Conservation (phyloP, 768 basidiomycete species). For the Mycena indigotica region DNA sequence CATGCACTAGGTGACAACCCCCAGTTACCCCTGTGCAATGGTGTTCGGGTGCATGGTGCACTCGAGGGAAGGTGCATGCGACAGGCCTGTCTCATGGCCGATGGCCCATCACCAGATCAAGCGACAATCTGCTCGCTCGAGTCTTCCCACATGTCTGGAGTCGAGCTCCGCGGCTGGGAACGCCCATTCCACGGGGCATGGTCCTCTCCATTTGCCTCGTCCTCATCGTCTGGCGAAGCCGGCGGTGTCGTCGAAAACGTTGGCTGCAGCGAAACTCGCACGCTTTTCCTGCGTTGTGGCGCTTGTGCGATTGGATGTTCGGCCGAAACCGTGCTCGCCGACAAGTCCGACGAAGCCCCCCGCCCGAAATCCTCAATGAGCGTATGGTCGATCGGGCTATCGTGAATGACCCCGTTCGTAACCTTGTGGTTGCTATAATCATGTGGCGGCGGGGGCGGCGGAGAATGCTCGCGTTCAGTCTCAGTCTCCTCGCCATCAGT, state of each 20-base stretch:
- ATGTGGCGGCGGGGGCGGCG: constrained; percentile 21
- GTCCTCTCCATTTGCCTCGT: constrained; percentile 31
- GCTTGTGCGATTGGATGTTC: constrained; percentile 26
- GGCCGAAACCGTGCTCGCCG: constrained; percentile 18
- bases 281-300: no score
- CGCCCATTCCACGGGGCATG: constrained; percentile 3
- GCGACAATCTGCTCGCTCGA: no score
- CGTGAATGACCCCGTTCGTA: constrained; percentile 13
- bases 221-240: constrained; percentile 56
- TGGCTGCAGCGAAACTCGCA: constrained; percentile 75
- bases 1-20: no score
- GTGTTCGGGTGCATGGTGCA: no score
- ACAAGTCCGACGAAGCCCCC: constrained; percentile 17
- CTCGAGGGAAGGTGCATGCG: no score
- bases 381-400: constrained; percentile 4
- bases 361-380: constrained; percentile 10
- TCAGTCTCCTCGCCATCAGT: background rate
- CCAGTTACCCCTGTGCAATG: no score
- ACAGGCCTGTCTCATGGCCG: no score
- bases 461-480: constrained; percentile 16
- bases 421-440: background rate
- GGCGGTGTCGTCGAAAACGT: constrained; percentile 76
- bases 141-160: constrained; percentile 64
- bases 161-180: no score
- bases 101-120: no score